Percentiles rank a stretch among this genome's conserved stretches.
These are phyloP conservation scores for grape (Vitis vinifera) DNA, from an alignment of 164 flowering plant species.

Conservation along the genomic window DNA sequence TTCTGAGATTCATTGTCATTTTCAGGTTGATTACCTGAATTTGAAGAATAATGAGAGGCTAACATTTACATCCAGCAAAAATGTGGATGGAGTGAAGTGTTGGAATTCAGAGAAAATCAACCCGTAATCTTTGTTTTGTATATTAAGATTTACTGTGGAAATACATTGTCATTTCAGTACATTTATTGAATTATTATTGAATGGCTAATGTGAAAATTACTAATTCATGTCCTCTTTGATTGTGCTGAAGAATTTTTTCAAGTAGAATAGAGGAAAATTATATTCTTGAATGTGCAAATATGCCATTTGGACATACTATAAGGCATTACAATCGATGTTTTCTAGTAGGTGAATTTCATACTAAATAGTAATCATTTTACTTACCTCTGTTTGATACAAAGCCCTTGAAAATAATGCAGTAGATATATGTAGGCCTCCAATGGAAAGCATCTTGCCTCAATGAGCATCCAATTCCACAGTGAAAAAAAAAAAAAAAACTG, in stretches of 20 bases:
- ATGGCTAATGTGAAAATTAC: not conserved
- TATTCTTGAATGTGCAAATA: no score
- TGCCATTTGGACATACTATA: not conserved
- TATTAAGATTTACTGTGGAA: not conserved
- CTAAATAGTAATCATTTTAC: constrained; percentile 3
- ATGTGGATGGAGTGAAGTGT: constrained; percentile 34
- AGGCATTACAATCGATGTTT: not conserved
- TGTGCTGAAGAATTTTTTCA: no score
- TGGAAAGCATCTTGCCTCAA: constrained; percentile 45
- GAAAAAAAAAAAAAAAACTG: not conserved
- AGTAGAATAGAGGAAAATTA: no score
- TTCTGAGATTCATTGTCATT: not conserved
- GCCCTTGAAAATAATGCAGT: not conserved
- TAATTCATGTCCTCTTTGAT: not conserved
- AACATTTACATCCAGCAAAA: constrained; percentile 29
- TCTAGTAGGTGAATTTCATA: not conserved
- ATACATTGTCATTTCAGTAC: not conserved
- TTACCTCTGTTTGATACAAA: constrained; percentile 1
- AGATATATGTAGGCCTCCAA: constrained; percentile 14
- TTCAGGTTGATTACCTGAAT: constrained; percentile 89
- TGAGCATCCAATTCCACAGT: constrained; percentile 32
- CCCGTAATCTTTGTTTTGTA: constrained; percentile 29
- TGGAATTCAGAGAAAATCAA: constrained; percentile 67
- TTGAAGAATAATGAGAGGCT: constrained; percentile 71
- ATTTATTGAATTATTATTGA: not conserved